Evolutionary conservation across 169 alveolate species (phyloP), one percentile per base, ranked within the genome.

Genomic region (Plasmodium vivax): DNA sequence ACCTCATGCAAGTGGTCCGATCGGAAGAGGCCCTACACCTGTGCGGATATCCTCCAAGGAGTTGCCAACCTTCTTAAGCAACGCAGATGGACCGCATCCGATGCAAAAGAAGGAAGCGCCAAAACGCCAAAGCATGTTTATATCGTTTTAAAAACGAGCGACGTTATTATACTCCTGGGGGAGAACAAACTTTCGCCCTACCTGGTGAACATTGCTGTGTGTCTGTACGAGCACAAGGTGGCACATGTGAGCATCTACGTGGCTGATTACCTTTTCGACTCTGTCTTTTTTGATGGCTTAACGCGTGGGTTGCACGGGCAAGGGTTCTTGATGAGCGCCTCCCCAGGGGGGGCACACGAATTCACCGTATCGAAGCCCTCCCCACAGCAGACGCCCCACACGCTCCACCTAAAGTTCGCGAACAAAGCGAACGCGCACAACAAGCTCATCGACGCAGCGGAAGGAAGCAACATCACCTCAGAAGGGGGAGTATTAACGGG

Each of bases 101-200:
- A 27, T 32, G 14, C 58, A 85, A 54, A 77, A 12, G 80, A 75
- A 54, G 14, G 62, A n/a, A 74, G 38, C n/a, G 56, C 4, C 2
- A 85, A 85, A 51, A 38, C 71, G 80, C 93, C 93, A 51, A 85
- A 85, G 45, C 93, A 85, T 58, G 36, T 85, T 16, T 85, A 85
- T 36, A 85, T 85, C 54, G 81, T 85, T 9, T 54, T 85, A n/a
- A 85, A 85, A 85, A 68, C 47, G 19, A 85, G 41, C 32, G 93
- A 85, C 54, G 45, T 85, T 51, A 38, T 85, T 51, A 85, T 85
- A n/a, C 45, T 85, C 16, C 34, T 30, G 16, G 34, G 71, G 16
- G 71, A 79, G 27, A 77, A 19, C 3, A 85, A 85, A 85, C 54
- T 85, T 36, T 14, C 82, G 30, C 43, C 80, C 30, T 77, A 85